Conservation (phyloP, 2,329 filamentous ascomycete genomes). For the Exophiala aquamarina region DNA sequence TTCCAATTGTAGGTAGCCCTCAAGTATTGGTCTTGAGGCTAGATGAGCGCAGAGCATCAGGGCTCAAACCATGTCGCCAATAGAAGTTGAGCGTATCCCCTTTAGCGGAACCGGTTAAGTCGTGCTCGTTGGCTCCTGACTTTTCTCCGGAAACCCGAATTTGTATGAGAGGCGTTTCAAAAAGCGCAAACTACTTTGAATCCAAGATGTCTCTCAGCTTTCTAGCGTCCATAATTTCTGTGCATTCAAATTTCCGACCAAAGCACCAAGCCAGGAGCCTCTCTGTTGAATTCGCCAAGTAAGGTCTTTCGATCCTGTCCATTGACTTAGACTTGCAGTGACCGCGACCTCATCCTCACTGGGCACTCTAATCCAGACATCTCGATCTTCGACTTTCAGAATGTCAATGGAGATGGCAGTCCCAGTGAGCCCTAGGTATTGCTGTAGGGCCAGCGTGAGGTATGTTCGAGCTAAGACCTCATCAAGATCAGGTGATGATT, state of each 20-base stretch:
- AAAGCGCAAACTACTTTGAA: too few species aligned
- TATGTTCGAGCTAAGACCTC: conserved; percentile 47
- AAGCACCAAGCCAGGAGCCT: conserved; percentile 25
- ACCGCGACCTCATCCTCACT: conserved; percentile 45
- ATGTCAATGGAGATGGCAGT: conserved; percentile 50
- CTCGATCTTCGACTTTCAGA: conserved; percentile 36
- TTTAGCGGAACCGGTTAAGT: too few species aligned
- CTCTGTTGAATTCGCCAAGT: conserved; percentile 25
- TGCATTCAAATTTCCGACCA: conserved; percentile 11
- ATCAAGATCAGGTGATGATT: conserved; percentile 34
- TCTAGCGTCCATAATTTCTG: conserved; percentile 20
- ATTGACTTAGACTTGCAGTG: conserved; percentile 46
- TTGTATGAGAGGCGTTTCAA: too few species aligned
- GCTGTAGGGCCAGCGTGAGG: conserved; percentile 46
- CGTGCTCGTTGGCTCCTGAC: too few species aligned
- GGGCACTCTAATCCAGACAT: conserved; percentile 46
- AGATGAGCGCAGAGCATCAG: too few species aligned
- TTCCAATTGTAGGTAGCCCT: too few species aligned
- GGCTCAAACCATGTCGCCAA: too few species aligned
- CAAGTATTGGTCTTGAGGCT: too few species aligned
- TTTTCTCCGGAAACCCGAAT: too few species aligned
- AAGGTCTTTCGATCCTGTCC: conserved; percentile 32
- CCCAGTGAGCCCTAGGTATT: conserved; percentile 48
- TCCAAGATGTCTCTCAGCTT: too few species aligned
- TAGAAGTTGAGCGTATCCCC: too few species aligned